Base-by-base conservation (phyloP, 1,139 yeast genomes). In the Scheffersomyces cryptocercus region DNA sequence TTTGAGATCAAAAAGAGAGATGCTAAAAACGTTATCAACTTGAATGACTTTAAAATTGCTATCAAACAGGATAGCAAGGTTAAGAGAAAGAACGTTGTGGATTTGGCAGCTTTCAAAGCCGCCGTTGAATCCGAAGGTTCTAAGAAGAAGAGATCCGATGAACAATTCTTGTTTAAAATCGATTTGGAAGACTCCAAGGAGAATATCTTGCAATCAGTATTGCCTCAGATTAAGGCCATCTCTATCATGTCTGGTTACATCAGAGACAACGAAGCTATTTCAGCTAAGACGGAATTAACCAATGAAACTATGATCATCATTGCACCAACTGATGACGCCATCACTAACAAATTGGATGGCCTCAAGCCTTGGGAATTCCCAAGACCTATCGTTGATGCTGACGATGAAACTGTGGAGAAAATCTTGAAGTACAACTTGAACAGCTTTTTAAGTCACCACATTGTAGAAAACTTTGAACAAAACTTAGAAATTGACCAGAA, bases 351-450 rank as follows among this genome's bases (percentile, higher is more conserved):
- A 59, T 50, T 62, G 53, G 30, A 57, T 64, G 61, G 58, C 46
- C 38, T 62, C 47, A 84, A 84, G 55, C 90, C 90, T 30, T 84
- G 90, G 90, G 82, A 82, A 55, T 84, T 82, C 58, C 90, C 91
- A 1, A 61, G 56, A 8, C 47, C 65, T 1, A 63, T 81, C 13
- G 68, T 66, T 5, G 51, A 49, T 14, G 58, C 53, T 11, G 69
- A 59, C 12, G 58, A 63, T 36, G 66, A 69, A 47, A 70, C 68
- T 33, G 65, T 69, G 14, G 84, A 79, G 38, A 57, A 62, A 29
- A 67, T 73, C 0, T 70, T 78, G 5, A 58, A 63, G 11, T 53
- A 65, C 4, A 85, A 85, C 58, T 62, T 82, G 35, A 59, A 72
- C 36, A 65, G 67, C 48, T 84, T 82, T 53, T 70, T 84, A 33